Evolutionary conservation across 139 green algal species (phyloP), one percentile per base, ranked within the genome.

Genomic region (Chlamydomonas schloesseri): DNA sequence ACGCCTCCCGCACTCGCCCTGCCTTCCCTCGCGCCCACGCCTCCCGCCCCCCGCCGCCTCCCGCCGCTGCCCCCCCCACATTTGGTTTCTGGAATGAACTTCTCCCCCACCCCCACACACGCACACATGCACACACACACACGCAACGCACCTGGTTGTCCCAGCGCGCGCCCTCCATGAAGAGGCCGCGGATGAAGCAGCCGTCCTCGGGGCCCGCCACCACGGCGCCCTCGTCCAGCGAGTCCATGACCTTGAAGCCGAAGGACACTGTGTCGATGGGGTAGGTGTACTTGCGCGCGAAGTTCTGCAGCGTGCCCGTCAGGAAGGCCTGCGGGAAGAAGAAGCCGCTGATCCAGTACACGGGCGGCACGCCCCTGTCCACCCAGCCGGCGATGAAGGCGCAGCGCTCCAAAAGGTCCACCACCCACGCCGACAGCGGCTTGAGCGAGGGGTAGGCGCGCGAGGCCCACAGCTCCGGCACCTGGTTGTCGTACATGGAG

Each of bases 301-400:
- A 98, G 92, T 97, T 98, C 83, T 98, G 96, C 36, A 98, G 89
- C 68, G 92, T 97, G 71, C 95, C 96, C 23, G 96, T 98, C 21
- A 98, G 82, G 89, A 98, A 98, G 20, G 95, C 96, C 89, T 97
- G 91, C 15, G 95, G 95, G 89, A 97, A 98, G 94, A 97, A 97
- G 90, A 98, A 98, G 28, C 96, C 96, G 46, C 81, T 93, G 88
- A 98, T 95, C 96, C 96, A 98, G 88, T 95, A 97, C 31, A 95
- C 88, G 9, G 88, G 26, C 14, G 94, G 92, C 10, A 81, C 89
- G 68, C 96, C 96, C 2, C 89, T 65, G 8, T 87, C 53, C 33
- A 96, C 94, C 96, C 96, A 98, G 42, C 53, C 62, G 14, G 74
- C 53, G 67, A 98, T 94, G 91, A 98, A 98, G 24, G 67, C 33